Base-by-base conservation (phyloP, 2,329 filamentous ascomycete species). In the Claviceps citrina region DNA sequence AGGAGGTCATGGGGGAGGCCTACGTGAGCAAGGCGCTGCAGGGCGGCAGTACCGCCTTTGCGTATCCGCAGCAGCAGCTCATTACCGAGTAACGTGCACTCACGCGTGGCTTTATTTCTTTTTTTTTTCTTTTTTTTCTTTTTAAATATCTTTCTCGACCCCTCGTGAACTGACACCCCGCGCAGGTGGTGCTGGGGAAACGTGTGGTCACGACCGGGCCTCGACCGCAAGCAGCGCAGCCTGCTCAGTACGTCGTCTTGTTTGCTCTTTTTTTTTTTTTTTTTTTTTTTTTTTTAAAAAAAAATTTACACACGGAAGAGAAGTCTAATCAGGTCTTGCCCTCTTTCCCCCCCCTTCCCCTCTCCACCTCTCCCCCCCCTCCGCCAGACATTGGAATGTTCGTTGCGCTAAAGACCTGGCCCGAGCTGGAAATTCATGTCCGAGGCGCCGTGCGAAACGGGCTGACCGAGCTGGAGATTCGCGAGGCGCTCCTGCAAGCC, bases 361-460 rank as follows among this genome's bases (percentile, higher is more conserved):
- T 13, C 26, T 27, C 10, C 25, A 28, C 26, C 18, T n/a, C n/a
- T n/a, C n/a, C n/a, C n/a, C n/a, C n/a, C n/a, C n/a, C n/a, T n/a
- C n/a, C 32, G n/a, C 5, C 36, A 39, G 37, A 39, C 8, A 32
- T 80, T 32, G 74, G 68, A 28, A 78, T 81, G 68, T 61, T 81
- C 34, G 72, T 71, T 54, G 72, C 71, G 1, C 56, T 78, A 47
- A 77, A 77, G 46, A 63, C 70, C 13, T 63, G 62, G 25, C 65
- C 68, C 0, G 76, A 80, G 49, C 61, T 81, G 34, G 73, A 60
- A 0, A 64, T 76, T 3, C 76, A 81, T 51, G 62, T 75, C 12
- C 63, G 73, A 19, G 76, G 76, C 1, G 76, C 76, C 2, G 56
- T 76, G 43, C 73, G 68, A 46, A 80, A 80, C 47, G 76, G 75